Evolutionary conservation across 768 basidiomycete genomes (phyloP), one percentile per base, ranked within the genome.

Genomic region (Asterophora lycoperdoides): DNA sequence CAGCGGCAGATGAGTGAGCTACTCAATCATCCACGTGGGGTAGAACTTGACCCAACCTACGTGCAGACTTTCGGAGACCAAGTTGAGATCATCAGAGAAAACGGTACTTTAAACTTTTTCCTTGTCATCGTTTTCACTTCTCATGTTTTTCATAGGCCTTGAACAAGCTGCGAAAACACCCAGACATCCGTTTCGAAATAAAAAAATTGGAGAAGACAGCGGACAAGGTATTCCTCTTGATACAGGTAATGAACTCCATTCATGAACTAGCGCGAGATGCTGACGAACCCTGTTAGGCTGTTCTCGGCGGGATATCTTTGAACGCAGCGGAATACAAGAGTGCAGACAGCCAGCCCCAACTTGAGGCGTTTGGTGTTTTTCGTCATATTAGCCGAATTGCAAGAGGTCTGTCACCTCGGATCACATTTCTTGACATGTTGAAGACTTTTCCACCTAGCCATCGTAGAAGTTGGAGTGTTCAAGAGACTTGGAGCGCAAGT

Each of bases 171-270:
- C 74, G 80, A 47, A 73, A 69, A 41, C 81, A 89, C 48, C 72
- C 73, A n/a, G 91, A 92, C 52, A 88, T 94, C 49, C 83, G 91
- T 1, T 96, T 81, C 63, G 75, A 80, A 37, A 64, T 86, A 4
- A 83, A 81, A 64, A 89, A 83, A 54, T 67, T 85, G 4, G 84
- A 85, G 38, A 83, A 76, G 53, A 76, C 84, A 0, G 64, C 73
- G 3, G 90, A 95, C 62, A 95, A 95, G 63, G 75, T 89, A 8
- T 83, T 89, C 62, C 61, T 94, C 5, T 68, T 93, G 35, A 80
- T 92, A 5, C 93, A 95, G 68, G 87, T 88, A 40, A 48, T 65
- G 11, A 26, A 37, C 40, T 7, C 4, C 40, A 1, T n/a, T 6
- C 1, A 7, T 28, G 23, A 14, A 23, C 26, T 6, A 6, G 13